Evolutionary conservation across 306 rosid species (phyloP).

Genomic region (Begonia masoniana): DNA sequence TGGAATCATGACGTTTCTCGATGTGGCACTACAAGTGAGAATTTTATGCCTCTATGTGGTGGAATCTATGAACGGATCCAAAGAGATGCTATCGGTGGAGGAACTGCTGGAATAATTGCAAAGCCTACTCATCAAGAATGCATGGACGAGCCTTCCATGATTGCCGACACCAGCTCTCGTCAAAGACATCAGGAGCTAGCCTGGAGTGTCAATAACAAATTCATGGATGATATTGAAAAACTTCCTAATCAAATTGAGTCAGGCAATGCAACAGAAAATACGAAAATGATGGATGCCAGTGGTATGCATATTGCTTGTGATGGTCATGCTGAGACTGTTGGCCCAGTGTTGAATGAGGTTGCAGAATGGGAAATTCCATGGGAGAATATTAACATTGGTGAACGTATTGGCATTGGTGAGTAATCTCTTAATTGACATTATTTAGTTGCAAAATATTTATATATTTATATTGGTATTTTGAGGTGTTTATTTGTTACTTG

Average conservation of each 20-base stretch:
- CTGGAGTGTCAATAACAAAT: conserved; percentile 25
- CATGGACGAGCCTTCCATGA: conserved; percentile 11
- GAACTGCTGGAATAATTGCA: no score
- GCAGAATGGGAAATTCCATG: conserved; percentile 88
- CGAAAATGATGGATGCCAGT: conserved; percentile 22
- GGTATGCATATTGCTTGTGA: conserved; percentile 20
- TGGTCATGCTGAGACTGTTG: conserved; percentile 29
- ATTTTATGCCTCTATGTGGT: conserved; percentile 23
- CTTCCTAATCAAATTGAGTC: conserved; percentile 13
- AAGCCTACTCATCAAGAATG: conserved; percentile 17
- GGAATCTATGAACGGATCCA: conserved; percentile 20
- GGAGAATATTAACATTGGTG: conserved; percentile 95
- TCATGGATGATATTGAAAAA: conserved; percentile 20
- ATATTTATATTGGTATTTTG: no score
- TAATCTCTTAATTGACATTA: neutral
- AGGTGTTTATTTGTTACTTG: no score
- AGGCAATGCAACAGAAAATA: conserved; percentile 25
- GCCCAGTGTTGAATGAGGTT: conserved; percentile 54
- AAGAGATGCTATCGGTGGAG: conserved; percentile 8
- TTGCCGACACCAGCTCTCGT: conserved; percentile 10
- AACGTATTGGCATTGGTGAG: conserved; percentile 99
- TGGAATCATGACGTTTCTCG: conserved; percentile 16
- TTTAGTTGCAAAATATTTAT: no score
- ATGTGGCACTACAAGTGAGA: conserved; percentile 20
- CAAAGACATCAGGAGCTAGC: conserved; percentile 15